Evolutionary conservation across 1,139 yeast species (phyloP).

Genomic region (Sporopachydermia cereana): DNA sequence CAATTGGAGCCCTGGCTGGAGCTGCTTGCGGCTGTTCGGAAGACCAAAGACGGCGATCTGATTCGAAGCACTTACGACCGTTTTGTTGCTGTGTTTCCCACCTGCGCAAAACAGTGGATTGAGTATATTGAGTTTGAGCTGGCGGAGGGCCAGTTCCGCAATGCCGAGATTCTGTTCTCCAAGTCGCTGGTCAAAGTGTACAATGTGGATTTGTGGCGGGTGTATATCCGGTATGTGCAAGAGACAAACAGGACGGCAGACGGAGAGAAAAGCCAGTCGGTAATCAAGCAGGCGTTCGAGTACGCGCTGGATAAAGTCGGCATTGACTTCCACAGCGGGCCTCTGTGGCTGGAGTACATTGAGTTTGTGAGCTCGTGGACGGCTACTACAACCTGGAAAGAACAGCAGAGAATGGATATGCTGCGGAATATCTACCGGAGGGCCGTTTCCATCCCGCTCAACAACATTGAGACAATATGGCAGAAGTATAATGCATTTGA

Average conservation of each 20-base stretch:
- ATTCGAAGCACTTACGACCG: conserved; percentile 48
- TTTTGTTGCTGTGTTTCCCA: conserved; percentile 54
- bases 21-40: conserved; percentile 41
- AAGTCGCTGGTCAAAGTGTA: conserved; percentile 48
- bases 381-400: conserved; percentile 76
- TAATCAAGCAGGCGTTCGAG: conserved; percentile 74
- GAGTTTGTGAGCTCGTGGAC: conserved; percentile 73
- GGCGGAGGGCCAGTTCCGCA: conserved; percentile 53
- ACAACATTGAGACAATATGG: conserved; percentile 72
- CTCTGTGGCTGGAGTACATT: conserved; percentile 74
- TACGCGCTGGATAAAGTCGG: conserved; percentile 74
- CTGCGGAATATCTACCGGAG: conserved; percentile 65
- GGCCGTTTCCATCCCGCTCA: conserved; percentile 61
- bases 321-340: conserved; percentile 59
- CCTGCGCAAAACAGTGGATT: conserved; percentile 58
- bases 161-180: conserved; percentile 53
- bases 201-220: conserved; percentile 57
- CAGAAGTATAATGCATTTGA: conserved; percentile 74
- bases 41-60: conserved; percentile 52
- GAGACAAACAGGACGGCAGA: conserved; percentile 74
- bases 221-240: conserved; percentile 69
- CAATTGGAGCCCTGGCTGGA: conserved; percentile 48
- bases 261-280: conserved; percentile 71
- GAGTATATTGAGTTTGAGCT: conserved; percentile 60
- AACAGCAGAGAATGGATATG: conserved; percentile 69